These are phyloP conservation scores for Macadamia integrifolia DNA, from an alignment of 164 flowering plant genomes.

Conservation along the genomic window DNA sequence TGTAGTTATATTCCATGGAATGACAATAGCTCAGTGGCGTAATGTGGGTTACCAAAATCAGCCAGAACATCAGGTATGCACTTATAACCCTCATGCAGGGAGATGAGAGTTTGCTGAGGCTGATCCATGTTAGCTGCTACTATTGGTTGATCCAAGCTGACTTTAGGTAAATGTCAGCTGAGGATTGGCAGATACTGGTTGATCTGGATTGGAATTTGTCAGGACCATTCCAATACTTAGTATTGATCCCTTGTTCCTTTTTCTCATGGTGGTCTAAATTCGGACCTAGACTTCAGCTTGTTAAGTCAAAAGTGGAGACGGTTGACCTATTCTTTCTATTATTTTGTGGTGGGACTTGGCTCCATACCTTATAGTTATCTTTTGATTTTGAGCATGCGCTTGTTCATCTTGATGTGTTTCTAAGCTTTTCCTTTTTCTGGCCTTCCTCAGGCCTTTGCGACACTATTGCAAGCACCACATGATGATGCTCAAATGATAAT, in stretches of 20 bases:
- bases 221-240: too few relatives aligned
- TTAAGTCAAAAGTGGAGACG: too few relatives aligned
- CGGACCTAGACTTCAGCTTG: too few relatives aligned
- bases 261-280: too few relatives aligned
- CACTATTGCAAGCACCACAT: slow-evolving; percentile 71
- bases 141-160: not conserved
- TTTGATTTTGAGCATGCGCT: not conserved
- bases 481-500: slow-evolving; percentile 71
- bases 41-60: slow-evolving; percentile 87
- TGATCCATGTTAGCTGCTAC: not conserved
- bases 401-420: not conserved
- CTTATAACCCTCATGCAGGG: not conserved
- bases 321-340: too few relatives aligned
- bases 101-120: too few relatives aligned
- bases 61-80: slow-evolving; percentile 73
- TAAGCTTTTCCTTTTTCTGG: not conserved
- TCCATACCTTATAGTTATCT: not conserved
- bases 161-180: not conserved
- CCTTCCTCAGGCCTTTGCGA: slow-evolving; percentile 66
- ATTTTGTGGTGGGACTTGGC: not conserved
- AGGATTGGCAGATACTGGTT: too few relatives aligned
- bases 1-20: slow-evolving; percentile 89
- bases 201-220: too few relatives aligned
- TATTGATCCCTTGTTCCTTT: too few relatives aligned
- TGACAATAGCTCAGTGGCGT: slow-evolving; percentile 98